Conservation (phyloP, 495 filamentous ascomycete genomes). For the Corynascus novoguineensis region DNA sequence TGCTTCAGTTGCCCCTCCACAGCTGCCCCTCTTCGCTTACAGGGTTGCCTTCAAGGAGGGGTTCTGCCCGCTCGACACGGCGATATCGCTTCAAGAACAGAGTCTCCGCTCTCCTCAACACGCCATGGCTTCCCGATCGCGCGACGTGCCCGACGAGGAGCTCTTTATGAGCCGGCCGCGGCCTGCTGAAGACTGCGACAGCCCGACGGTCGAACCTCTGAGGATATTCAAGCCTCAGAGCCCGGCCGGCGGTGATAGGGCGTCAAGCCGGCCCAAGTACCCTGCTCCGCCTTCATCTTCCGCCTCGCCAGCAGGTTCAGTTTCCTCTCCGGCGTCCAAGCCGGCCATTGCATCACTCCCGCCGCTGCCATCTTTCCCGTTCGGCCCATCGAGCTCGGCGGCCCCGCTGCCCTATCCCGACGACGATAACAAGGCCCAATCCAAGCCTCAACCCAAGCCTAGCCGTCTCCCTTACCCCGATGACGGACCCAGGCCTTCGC, state of each 20-base stretch:
- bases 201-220: conserved; percentile 75
- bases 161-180: conserved; percentile 64
- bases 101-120: conserved; percentile 3
- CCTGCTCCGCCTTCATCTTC: conserved; percentile 45
- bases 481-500: conserved; percentile 45
- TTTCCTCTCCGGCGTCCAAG: conserved; percentile 25
- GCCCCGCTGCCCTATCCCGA: conserved; percentile 73
- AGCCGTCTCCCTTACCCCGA: conserved; percentile 66
- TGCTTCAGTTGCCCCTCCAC: background rate
- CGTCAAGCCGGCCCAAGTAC: conserved; percentile 44
- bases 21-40: background rate
- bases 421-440: conserved; percentile 43
- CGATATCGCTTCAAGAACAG: background rate
- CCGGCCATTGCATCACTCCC: conserved; percentile 31
- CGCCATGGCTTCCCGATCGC: conserved; percentile 41
- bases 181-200: conserved; percentile 47
- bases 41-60: conserved; percentile 2
- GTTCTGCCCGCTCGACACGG: background rate
- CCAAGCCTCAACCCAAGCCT: conserved; percentile 31
- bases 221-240: conserved; percentile 70
- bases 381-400: conserved; percentile 58
- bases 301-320: conserved; percentile 26
- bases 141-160: conserved; percentile 62
- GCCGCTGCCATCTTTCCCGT: conserved; percentile 50
- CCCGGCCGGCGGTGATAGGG: conserved; percentile 46